Evolutionary conservation across 2,329 filamentous ascomycete species (phyloP).

Genomic region (Elsinoe perseae): DNA sequence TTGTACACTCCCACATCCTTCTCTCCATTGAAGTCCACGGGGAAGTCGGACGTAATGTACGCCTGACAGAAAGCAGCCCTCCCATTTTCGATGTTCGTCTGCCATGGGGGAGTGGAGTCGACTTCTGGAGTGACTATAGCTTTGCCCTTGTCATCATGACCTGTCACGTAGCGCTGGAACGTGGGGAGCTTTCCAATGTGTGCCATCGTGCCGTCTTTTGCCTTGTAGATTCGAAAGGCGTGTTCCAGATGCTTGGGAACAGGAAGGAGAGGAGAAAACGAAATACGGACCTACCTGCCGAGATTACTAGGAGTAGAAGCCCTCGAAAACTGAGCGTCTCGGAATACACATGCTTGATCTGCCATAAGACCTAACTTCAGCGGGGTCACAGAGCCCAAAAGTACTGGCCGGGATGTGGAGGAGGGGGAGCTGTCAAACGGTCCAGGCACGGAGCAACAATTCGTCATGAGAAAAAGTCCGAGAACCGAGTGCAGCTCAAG

Average conservation of each 20-base stretch:
- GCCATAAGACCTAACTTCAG: background rate
- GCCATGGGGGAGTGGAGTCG: constrained; percentile 21
- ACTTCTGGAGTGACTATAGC: constrained; percentile 23
- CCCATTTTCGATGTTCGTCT: constrained; percentile 30
- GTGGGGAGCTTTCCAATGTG: constrained; percentile 13
- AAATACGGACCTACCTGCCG: background rate
- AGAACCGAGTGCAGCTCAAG: background rate
- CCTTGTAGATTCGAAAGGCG: background rate
- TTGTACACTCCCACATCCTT: constrained; percentile 42
- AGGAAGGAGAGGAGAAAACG: background rate
- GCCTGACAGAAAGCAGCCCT: constrained; percentile 42
- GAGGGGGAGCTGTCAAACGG: background rate
- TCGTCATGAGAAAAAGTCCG: constrained; percentile 1
- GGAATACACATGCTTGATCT: background rate
- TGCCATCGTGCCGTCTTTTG: background rate
- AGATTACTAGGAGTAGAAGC: background rate
- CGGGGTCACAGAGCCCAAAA: background rate
- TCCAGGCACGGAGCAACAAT: constrained; percentile 9
- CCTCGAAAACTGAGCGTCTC: background rate
- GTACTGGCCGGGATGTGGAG: background rate
- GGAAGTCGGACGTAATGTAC: constrained; percentile 44
- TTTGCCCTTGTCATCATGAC: constrained; percentile 26
- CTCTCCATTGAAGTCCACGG: constrained; percentile 39
- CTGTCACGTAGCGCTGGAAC: constrained; percentile 24
- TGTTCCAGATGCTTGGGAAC: background rate